A percentile compares a stretch with the other conserved stretches of the same genome.
Conservation (phyloP, 108 stramenopile species). For the Nannochloropsis salina region DNA sequence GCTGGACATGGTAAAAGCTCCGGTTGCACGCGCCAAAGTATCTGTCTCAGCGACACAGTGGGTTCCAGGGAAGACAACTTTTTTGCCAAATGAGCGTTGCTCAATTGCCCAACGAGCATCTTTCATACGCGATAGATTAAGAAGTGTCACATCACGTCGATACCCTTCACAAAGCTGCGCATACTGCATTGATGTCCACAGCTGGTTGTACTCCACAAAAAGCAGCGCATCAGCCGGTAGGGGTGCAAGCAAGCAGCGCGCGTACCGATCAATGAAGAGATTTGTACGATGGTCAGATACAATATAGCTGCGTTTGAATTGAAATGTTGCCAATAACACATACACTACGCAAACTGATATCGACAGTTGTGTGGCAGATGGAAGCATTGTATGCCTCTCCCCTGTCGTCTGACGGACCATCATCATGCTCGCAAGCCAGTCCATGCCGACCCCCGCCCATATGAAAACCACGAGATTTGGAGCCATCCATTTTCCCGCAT, state of each 20-base stretch:
- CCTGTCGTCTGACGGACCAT: neutral
- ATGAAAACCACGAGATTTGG: neutral
- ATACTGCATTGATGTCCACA: neutral
- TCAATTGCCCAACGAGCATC: neutral
- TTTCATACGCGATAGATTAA: neutral
- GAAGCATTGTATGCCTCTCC: neutral
- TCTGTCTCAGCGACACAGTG: neutral
- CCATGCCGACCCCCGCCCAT: neutral
- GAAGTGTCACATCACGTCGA: neutral
- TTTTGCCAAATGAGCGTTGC: neutral
- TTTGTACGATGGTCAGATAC: neutral
- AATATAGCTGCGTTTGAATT: neutral
- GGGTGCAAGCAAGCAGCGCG: conserved; percentile 4
- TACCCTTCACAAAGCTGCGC: neutral
- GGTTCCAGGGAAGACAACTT: neutral
- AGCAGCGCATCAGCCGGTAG: neutral
- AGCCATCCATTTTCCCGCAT: neutral
- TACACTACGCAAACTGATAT: neutral
- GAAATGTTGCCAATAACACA: neutral
- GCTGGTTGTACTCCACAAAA: neutral
- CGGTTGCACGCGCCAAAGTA: neutral
- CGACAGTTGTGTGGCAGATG: neutral
- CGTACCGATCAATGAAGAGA: neutral
- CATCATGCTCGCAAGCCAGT: conserved; percentile 8
- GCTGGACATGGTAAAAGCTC: neutral